Base-by-base conservation (phyloP, 371 early-diverging fungal species). In the Choanephora cucurbitarum region DNA sequence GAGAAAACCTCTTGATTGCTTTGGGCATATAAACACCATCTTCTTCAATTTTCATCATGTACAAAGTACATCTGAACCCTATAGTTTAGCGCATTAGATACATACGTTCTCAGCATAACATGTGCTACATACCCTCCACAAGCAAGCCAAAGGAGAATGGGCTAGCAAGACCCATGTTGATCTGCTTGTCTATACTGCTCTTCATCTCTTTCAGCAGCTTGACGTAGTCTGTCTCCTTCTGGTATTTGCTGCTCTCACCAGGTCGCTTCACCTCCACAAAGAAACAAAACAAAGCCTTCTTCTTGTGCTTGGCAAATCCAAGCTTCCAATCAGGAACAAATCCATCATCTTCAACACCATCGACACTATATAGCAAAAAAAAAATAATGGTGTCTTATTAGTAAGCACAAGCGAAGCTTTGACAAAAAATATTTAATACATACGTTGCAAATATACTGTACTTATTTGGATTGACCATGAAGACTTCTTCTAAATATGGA, bases 221-320 rank as follows among this genome's bases (percentile, higher is more conserved):
- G 9, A 41, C 41, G 23, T 22, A 50, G 19, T 50, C 51, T n/a
- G 14, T 23, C n/a, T 50, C 51, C 22, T 50, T 18, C 37, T 50
- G 51, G 22, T 50, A 50, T 5, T 7, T 5, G 15, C 51, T 50
- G n/a, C 1, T 40, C 7, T 37, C 18, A 14, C 41, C 41, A 10
- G 51, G 51, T 21, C 51, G 37, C 41, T 50, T 50, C 8, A 50
- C 51, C 22, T 50, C 51, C 13, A 50, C 51, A 50, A 40, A 50
- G 18, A 49, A 49, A 8, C 5, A 5, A 40, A 50, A 50, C 4
- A 22, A 7, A 34, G 13, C 9, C 37, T 39, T 50, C 14, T 23
- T 23, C 18, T 50, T 50, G 19, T 8, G 9, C n/a, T 37, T 50
- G 13, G 14, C 14, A 21, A 13, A 23, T 1, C 51, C 51, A 13